A percentile compares a stretch with the other conserved stretches of the same genome.
Evolutionary conservation across 257 asterid species (phyloP).

Genomic region (Coffea canephora): DNA sequence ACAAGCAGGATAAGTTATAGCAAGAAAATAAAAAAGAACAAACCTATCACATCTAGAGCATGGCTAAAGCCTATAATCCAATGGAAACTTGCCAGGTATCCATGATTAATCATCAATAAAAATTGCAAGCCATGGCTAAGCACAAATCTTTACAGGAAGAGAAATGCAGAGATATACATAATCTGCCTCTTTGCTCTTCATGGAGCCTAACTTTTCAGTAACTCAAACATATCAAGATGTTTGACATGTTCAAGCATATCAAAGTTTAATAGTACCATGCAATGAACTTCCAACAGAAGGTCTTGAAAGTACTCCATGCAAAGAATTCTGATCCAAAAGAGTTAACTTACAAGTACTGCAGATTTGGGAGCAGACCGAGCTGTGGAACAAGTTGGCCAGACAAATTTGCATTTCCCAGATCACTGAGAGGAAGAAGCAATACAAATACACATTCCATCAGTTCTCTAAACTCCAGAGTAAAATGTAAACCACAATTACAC

Average conservation of each 20-base stretch:
- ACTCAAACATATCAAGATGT: not conserved
- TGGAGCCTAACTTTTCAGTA: not conserved
- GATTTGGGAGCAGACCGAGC: constrained; percentile 72
- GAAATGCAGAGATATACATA: not conserved
- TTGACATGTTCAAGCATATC: not conserved
- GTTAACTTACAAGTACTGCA: constrained; percentile 87
- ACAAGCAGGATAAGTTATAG: not conserved
- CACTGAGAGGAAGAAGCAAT: constrained; percentile 46
- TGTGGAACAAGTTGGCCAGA: constrained; percentile 82
- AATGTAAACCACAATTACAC: not conserved
- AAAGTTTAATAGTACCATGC: not conserved
- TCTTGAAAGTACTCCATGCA: not conserved
- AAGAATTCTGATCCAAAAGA: constrained; percentile 2
- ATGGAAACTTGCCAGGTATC: not conserved
- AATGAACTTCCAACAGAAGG: not conserved
- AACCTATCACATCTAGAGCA: not conserved
- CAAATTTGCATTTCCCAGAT: constrained; percentile 95
- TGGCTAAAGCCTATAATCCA: not conserved
- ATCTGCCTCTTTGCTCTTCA: not conserved
- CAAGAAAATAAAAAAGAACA: not conserved
- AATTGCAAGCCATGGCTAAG: not conserved
- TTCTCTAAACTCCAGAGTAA: not conserved
- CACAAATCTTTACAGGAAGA: not conserved
- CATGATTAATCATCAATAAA: not conserved
- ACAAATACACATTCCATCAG: constrained; percentile 16